Conservation (phyloP, 2,329 filamentous ascomycete genomes). For the Cytospora mali region DNA sequence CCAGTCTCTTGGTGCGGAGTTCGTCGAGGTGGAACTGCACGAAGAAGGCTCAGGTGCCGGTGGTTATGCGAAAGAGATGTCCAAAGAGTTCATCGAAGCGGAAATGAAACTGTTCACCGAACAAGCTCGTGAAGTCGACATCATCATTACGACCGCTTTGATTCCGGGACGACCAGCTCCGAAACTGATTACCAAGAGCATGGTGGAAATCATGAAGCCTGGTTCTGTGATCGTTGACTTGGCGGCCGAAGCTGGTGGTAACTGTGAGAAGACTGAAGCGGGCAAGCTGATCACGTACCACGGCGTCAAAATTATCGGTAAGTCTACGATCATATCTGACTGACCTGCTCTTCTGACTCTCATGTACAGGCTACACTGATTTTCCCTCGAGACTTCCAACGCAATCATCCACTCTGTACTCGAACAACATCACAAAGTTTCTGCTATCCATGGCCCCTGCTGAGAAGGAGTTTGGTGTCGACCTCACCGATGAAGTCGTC, state of each 20-base stretch:
- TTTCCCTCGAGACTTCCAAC: slow-evolving; percentile 84
- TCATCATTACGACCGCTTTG: slow-evolving; percentile 89
- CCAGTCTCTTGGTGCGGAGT: slow-evolving; percentile 86
- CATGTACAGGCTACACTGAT: slow-evolving; percentile 72
- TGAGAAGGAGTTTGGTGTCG: slow-evolving; percentile 77
- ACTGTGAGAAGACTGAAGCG: slow-evolving; percentile 79
- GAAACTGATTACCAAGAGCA: slow-evolving; percentile 78
- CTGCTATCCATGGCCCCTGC: slow-evolving; percentile 79
- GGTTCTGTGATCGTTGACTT: slow-evolving; percentile 88
- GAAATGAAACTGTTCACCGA: slow-evolving; percentile 93
- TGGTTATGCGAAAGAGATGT: slow-evolving; percentile 93
- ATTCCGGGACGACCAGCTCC: slow-evolving; percentile 85
- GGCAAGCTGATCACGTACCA: slow-evolving; percentile 72
- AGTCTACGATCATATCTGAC: slow-evolving; percentile 31
- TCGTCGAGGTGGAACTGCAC: slow-evolving; percentile 81
- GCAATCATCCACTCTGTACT: slow-evolving; percentile 87
- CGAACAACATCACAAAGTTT: slow-evolving; percentile 91
- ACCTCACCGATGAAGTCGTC: slow-evolving; percentile 82
- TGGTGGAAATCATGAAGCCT: slow-evolving; percentile 84
- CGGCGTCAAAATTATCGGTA: slow-evolving; percentile 82
- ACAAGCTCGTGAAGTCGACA: slow-evolving; percentile 85
- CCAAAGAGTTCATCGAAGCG: slow-evolving; percentile 87
- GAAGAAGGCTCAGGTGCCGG: slow-evolving; percentile 85
- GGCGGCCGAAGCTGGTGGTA: slow-evolving; percentile 84
- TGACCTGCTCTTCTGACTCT: neutral